Conservation (phyloP, 805 yeast species). For the Teunomyces aglyptinius region DNA sequence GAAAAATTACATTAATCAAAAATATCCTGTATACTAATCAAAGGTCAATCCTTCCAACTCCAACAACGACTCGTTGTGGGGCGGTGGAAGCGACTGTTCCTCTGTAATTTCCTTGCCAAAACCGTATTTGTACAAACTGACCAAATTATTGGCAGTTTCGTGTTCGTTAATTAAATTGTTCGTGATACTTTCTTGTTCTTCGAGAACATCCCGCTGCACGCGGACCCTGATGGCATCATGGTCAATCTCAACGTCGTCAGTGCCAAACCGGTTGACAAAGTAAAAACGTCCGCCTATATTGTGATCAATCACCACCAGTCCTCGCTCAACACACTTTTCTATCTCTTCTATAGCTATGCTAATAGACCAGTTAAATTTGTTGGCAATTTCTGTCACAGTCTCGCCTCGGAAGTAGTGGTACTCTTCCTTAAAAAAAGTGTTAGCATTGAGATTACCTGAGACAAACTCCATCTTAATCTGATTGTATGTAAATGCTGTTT, state of each 20-base stretch:
- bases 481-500: conserved; percentile 20
- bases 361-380: conserved; percentile 61
- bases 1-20: neutral
- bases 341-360: conserved; percentile 65
- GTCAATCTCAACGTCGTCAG: conserved; percentile 9
- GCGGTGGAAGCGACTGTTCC: neutral
- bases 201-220: conserved; percentile 13
- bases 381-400: conserved; percentile 43
- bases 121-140: conserved; percentile 6
- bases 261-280: conserved; percentile 45
- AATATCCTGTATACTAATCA: neutral
- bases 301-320: conserved; percentile 63
- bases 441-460: conserved; percentile 18
- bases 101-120: conserved; percentile 5
- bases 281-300: conserved; percentile 65
- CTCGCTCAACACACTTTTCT: conserved; percentile 54
- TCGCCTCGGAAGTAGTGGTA: conserved; percentile 30
- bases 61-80: neutral
- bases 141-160: conserved; percentile 9
- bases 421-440: conserved; percentile 11
- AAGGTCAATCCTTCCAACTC: conserved; percentile 6
- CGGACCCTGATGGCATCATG: conserved; percentile 9
- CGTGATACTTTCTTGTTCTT: conserved; percentile 19
- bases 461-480: conserved; percentile 24
- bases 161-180: conserved; percentile 5